A percentile compares a stretch with the other conserved stretches of the same genome.
Conservation (phyloP, 495 filamentous ascomycete species). For the Hypoxylon perforatum region DNA sequence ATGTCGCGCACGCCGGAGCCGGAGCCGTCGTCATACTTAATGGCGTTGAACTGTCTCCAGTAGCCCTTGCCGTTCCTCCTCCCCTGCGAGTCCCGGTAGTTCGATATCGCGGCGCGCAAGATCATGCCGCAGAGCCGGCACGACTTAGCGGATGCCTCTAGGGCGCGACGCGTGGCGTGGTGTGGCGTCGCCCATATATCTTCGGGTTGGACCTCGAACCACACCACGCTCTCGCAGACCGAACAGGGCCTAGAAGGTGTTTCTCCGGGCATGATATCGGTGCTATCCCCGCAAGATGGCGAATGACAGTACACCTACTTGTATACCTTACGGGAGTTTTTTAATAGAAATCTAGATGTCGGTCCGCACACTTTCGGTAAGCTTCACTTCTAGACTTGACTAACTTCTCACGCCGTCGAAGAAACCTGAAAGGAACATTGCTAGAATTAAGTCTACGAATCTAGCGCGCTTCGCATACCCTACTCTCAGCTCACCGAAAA, state of each 20-base stretch:
- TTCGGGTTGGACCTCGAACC: conserved; percentile 26
- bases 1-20: conserved; percentile 10
- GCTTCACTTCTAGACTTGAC: too few relatives aligned
- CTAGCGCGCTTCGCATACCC: background rate
- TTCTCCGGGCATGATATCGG: background rate
- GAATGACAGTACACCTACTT: too few relatives aligned
- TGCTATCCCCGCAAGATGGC: too few relatives aligned
- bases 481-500: background rate
- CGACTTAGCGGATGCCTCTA: conserved; percentile 18
- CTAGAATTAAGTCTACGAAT: background rate
- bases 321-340: too few relatives aligned
- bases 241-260: background rate
- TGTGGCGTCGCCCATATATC: conserved; percentile 11
- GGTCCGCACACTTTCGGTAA: too few relatives aligned
- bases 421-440: too few relatives aligned
- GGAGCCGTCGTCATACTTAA: conserved; percentile 17
- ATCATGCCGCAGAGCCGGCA: conserved; percentile 19
- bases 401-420: too few relatives aligned
- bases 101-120: conserved; percentile 19
- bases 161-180: conserved; percentile 3
- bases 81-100: conserved; percentile 9
- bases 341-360: too few relatives aligned
- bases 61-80: conserved; percentile 20
- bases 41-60: conserved; percentile 27
- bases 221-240: conserved; percentile 16